Base-by-base conservation (phyloP, 768 basidiomycete species). In the Suillus brevipes region DNA sequence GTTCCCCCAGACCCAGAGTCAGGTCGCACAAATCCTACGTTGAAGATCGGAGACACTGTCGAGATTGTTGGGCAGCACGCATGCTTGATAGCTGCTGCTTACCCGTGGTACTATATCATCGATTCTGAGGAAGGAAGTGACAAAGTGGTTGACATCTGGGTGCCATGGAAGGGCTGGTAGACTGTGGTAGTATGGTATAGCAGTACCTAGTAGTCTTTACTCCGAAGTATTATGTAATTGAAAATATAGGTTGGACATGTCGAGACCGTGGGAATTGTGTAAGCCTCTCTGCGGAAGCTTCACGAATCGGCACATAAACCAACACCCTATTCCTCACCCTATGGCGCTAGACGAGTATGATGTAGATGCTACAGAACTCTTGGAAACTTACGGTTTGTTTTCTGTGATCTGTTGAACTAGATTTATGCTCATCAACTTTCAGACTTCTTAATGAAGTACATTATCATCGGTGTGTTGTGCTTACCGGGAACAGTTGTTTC, bases 391-490 rank as follows among this genome's bases (percentile, higher is more conserved):
- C 77, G 95, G 95, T 95, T 42, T 62, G 84, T 66, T 45, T 57
- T 57, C 20, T 20, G 20, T 6, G 53, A 28, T 37, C 23, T 37
- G 13, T 53, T 18, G 40, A 45, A 25, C 40, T 31, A 40, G 64
- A 59, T 64, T 60, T 65, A 65, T 61, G 69, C 69, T 73, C 67
- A 69, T 52, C 49, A n/a, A 9, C 18, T 53, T 64, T 53, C 77
- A 97, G 97, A 99, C 80, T 99, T 97, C 78, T 86, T 99, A 69
- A 94, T 98, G 89, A 99, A 99, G 81, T 95, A 95, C 79, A 97
- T 98, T 74, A 87, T 99, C 70, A 94, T 98, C 72, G 97, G 97
- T 94, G 69, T 65, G 82, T 66, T 14, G 64, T 25, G 67, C 45
- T 49, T 23, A 40, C 60, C 58, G 28, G 53, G 60, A 57, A 55